A percentile compares a stretch with the other conserved stretches of the same genome.
These are phyloP conservation scores for Corchorus capsularis DNA, from an alignment of 345 rosid genomes.

Conservation along the genomic window DNA sequence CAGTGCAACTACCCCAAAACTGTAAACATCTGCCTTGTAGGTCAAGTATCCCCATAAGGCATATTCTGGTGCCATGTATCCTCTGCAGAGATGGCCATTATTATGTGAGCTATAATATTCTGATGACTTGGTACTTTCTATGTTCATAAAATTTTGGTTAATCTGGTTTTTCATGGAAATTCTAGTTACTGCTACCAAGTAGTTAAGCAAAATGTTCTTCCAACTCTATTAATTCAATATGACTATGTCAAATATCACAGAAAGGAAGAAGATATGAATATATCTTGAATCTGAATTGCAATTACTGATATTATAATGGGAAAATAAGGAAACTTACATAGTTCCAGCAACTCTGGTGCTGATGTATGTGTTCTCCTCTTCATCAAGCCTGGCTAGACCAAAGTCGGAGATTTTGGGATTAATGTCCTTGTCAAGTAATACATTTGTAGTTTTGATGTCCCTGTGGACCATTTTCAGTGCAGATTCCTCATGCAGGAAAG, in stretches of 20 bases:
- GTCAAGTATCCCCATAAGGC: constrained; percentile 63
- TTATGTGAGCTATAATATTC: not conserved
- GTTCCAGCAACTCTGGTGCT: constrained; percentile 75
- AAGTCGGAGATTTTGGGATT: constrained; percentile 69
- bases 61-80: constrained; percentile 72
- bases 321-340: constrained; percentile 38
- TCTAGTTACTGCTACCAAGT: not conserved
- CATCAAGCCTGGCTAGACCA: constrained; percentile 67
- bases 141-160: too few relatives aligned
- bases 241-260: too few relatives aligned
- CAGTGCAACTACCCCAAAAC: constrained; percentile 51
- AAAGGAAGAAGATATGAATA: not conserved
- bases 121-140: not conserved
- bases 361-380: constrained; percentile 66
- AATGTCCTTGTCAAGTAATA: constrained; percentile 58
- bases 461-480: constrained; percentile 66
- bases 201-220: not conserved
- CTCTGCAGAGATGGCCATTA: constrained; percentile 27
- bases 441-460: constrained; percentile 73
- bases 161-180: not conserved
- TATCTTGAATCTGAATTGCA: not conserved
- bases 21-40: constrained; percentile 55
- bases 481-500: constrained; percentile 59
- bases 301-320: not conserved
- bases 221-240: too few relatives aligned